Evolutionary conservation across 306 rosid genomes (phyloP), one percentile per base, ranked within the genome.

Genomic region (Pueraria montana): DNA sequence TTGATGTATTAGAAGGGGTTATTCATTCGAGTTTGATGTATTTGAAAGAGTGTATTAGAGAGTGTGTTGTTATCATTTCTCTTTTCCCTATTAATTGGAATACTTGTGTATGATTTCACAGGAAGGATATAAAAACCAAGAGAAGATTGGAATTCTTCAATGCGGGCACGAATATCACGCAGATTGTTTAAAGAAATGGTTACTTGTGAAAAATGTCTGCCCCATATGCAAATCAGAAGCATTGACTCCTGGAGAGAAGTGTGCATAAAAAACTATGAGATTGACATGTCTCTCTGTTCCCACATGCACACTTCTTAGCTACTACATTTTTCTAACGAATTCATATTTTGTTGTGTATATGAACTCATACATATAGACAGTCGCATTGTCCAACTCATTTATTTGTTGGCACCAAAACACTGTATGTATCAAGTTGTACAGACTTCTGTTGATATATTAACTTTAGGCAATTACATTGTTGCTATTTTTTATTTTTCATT

Each of bases 141-240:
- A 96, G 71, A 90, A 77, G 87, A 80, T 96, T 40, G 99, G 96
- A 74, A 72, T 87, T n/a, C 96, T 96, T 16, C 46, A 80, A 48
- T 96, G 99, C 24, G 95, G 91, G 71, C 97, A 96, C 1, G 94
- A 96, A 46, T 96, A 94, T 64, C 99, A 96, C 55, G 94, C 86
- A 17, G 83, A 80, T 53, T 94, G 99, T 89, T 77, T 96, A 34
- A 91, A 66, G 89, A 91, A 89, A 79, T 96, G 98, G 97, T 75
- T 96, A 85, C 84, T 88, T 23, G 87, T 90, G 12, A 96, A 96
- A 88, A 94, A 96, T 58, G 95, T 91, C n/a, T 96, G 99, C 78
- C 98, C 99, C 14, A 53, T 96, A 77, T 96, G 99, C 94, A 96
- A 94, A 84, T 92, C 96, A 16, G 96, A 96, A 87, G 97, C 97